phyloP scores from a whole-genome alignment of 495 filamentous ascomycete species.

The Chaetomium tenue region DNA sequence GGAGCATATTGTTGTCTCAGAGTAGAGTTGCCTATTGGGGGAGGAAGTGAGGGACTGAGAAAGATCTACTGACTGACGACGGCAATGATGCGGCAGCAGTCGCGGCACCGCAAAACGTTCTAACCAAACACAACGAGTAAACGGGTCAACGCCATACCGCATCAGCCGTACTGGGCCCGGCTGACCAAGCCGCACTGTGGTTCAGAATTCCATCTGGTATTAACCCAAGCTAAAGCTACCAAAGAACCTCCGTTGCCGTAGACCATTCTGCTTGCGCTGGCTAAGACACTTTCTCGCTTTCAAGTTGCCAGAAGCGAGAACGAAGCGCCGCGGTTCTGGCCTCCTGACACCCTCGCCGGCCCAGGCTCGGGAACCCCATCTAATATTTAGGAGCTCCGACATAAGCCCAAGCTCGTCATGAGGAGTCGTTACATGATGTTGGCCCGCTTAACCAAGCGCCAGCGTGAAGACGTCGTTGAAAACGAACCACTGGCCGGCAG shows the following conservation, averaged over 20 bases:
- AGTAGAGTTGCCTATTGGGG: too few species aligned
- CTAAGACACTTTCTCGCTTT: not conserved
- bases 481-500: constrained; percentile 71
- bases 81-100: constrained; percentile 10
- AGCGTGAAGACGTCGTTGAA: constrained; percentile 92
- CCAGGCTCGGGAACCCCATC: constrained; percentile 2
- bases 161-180: not conserved
- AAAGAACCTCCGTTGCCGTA: constrained; percentile 3
- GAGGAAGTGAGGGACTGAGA: too few species aligned
- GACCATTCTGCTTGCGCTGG: not conserved
- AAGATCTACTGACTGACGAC: constrained; percentile 2
- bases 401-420: not conserved
- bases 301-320: not conserved
- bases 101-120: not conserved
- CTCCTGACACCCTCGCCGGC: not conserved
- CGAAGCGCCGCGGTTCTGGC: not conserved
- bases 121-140: constrained; percentile 5
- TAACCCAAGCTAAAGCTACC: constrained; percentile 16
- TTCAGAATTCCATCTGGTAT: constrained; percentile 15
- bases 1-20: too few species aligned
- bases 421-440: not conserved
- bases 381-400: constrained; percentile 1
- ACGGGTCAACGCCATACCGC: not conserved
- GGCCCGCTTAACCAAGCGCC: constrained; percentile 53
- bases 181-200: not conserved